Base-by-base conservation (phyloP, 305 asterid genomes). In the Fraxinus dipetala region DNA sequence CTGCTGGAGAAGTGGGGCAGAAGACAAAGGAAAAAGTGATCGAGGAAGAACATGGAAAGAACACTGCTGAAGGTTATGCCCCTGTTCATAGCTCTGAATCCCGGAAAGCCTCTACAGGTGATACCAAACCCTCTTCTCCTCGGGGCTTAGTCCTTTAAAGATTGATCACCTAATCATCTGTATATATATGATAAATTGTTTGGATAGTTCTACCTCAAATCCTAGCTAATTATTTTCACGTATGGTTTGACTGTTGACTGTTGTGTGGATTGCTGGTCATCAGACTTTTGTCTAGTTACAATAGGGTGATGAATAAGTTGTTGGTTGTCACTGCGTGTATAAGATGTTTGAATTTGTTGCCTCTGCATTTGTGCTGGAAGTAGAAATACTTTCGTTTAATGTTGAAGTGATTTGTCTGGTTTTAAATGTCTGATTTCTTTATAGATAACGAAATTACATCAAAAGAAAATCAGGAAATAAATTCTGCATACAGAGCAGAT, bases 1-100 rank as follows among this genome's bases (percentile, higher is more conserved):
- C 93, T 67, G 97, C 93, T 4, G 97, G 83, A 22, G 97, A 91
- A 79, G 93, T 90, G 20, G 92, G 95, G 79, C 97, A 89, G 90
- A 91, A 87, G 85, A 86, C 95, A 4, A 81, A 85, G 91, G 94
- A 90, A 77, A 93, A 90, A 84, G 80, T 91, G 86, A 86, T 89
- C 34, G 94, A 90, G 79, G 92, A 89, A 80, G 91, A 89, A 79
- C 90, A 84, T 7, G 90, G 84, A 48, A 87, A 76, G 85, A 88
- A 78, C 59, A 86, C 30, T 2, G 56, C 88, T 16, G 87, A 89
- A 65, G 91, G 90, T 80, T 87, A 83, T 63, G 80, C 83, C 69
- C 87, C 81, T 59, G 81, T 86, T 74, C 77, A 78, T 56, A 75
- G 78, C 75, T 40, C 85, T 1, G 88, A 83, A 4, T 77, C 87